Evolutionary conservation across 768 basidiomycete species (phyloP).

Genomic region (Chalciporus sphaerocephalus): DNA sequence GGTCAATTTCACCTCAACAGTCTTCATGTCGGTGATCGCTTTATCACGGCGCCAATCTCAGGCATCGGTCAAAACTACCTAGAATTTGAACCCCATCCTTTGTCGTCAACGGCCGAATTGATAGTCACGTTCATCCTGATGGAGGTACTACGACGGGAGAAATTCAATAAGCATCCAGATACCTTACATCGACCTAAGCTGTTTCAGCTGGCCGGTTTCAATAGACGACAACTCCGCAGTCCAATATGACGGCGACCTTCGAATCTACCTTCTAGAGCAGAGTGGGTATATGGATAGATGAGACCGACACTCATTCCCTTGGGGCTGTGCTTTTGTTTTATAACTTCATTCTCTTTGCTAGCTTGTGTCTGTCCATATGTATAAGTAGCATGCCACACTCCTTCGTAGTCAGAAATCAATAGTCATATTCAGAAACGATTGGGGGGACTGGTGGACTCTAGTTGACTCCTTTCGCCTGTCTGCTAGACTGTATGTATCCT

Average conservation of each 20-base stretch:
- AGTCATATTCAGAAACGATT: not conserved
- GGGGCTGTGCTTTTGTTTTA: conserved; percentile 2
- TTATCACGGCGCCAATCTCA: conserved; percentile 49
- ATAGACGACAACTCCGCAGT: conserved; percentile 32
- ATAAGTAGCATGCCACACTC: not conserved
- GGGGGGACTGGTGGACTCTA: no score
- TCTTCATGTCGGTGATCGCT: conserved; percentile 40
- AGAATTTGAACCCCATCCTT: conserved; percentile 49
- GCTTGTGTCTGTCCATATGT: conserved; percentile 4
- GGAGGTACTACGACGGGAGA: conserved; percentile 58
- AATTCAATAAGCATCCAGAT: conserved; percentile 49
- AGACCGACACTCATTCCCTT: not conserved
- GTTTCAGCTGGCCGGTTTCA: conserved; percentile 38
- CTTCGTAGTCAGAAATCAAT: not conserved
- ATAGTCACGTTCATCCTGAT: conserved; percentile 66
- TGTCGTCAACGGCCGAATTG: conserved; percentile 48
- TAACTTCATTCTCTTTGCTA: not conserved
- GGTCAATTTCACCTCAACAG: conserved; percentile 50
- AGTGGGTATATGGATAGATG: not conserved
- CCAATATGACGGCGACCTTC: conserved; percentile 20
- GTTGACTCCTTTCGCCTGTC: not conserved
- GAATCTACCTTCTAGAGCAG: conserved; percentile 1
- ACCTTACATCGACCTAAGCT: conserved; percentile 44
- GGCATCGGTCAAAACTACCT: conserved; percentile 55
- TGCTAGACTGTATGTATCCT: not conserved